Conservation (phyloP, 1,284 basidiomycete genomes). For the Pulveroboletus sp. region DNA sequence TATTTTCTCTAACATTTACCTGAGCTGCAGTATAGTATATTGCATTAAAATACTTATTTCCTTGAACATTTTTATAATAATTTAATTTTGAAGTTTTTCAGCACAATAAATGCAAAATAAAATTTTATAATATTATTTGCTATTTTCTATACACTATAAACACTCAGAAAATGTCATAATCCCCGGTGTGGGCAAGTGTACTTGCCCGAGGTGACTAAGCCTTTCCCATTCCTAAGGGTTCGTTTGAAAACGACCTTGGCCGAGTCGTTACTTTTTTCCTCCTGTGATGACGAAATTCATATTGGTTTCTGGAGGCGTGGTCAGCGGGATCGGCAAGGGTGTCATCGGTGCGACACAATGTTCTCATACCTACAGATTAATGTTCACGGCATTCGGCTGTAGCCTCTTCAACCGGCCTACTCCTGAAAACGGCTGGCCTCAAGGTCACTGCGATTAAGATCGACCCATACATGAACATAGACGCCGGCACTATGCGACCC, state of each 20-base stretch:
- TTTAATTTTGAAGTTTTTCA: not conserved
- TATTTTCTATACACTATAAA: not conserved
- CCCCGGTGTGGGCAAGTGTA: not conserved
- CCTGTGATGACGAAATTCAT: conserved; percentile 81
- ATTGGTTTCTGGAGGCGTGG: conserved; percentile 87
- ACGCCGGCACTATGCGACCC: conserved; percentile 99
- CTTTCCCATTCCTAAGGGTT: too few species aligned
- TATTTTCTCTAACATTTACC: not conserved
- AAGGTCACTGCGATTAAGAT: conserved; percentile 99
- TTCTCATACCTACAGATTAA: conserved; percentile 27
- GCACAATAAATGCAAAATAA: not conserved
- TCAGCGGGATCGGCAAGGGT: conserved; percentile 94
- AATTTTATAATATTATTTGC: not conserved
- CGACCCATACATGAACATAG: conserved; percentile 99
- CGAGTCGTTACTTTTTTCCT: not conserved
- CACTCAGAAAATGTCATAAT: not conserved
- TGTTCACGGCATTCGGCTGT: conserved; percentile 21
- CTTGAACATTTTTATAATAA: not conserved
- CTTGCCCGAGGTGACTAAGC: too few species aligned
- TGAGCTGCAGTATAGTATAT: not conserved
- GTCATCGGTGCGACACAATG: conserved; percentile 75
- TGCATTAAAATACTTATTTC: not conserved
- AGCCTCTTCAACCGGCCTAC: conserved; percentile 96
- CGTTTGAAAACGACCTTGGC: too few species aligned
- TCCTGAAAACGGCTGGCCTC: conserved; percentile 93